Conservation (phyloP, 345 rosid species). For the Salix purpurea region DNA sequence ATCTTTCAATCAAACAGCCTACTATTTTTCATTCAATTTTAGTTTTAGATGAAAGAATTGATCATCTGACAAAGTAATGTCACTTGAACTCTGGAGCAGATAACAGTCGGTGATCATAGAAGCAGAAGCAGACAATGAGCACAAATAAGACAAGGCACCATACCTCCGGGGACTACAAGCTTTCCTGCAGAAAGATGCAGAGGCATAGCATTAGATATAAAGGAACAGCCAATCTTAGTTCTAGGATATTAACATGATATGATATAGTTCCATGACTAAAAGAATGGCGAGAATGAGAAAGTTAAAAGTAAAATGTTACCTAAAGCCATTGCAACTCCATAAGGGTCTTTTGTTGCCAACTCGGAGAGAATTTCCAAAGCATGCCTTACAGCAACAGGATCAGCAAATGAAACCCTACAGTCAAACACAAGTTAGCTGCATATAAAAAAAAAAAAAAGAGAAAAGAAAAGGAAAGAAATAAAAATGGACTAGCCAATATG, state of each 20-base stretch:
- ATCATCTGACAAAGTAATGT: background rate
- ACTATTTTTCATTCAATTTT: background rate
- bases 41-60: background rate
- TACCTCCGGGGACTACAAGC: slow-evolving; percentile 84
- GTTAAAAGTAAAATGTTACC: slow-evolving; percentile 37
- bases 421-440: slow-evolving; percentile 5
- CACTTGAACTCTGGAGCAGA: background rate
- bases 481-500: background rate
- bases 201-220: slow-evolving; percentile 19
- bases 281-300: background rate
- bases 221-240: background rate
- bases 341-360: slow-evolving; percentile 83
- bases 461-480: too few relatives aligned
- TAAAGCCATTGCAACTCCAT: slow-evolving; percentile 93
- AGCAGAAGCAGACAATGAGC: background rate
- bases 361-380: slow-evolving; percentile 83
- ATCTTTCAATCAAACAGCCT: background rate
- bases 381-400: slow-evolving; percentile 99
- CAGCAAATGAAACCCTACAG: slow-evolving; percentile 83
- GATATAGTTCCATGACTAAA: background rate
- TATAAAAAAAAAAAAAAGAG: background rate
- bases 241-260: background rate
- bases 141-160: slow-evolving; percentile 8
- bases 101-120: background rate
- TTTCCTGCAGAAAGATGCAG: slow-evolving; percentile 63